phyloP scores from a whole-genome alignment of 2,329 filamentous ascomycete species.

The Cladobotryum protrusum region DNA sequence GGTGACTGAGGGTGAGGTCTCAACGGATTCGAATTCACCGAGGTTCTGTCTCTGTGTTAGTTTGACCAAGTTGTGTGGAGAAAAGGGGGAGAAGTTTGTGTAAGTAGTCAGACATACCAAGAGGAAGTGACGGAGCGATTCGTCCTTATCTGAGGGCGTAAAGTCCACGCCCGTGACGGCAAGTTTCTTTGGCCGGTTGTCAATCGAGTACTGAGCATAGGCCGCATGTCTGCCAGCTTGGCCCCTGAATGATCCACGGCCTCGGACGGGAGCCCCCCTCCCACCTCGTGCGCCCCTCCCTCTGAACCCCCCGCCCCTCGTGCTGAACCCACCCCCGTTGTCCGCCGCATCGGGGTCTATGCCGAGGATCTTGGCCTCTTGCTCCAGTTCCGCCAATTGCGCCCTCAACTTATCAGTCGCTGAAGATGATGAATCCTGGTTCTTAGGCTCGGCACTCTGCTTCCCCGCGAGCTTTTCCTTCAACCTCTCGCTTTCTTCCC shows the following conservation, averaged over 20 bases:
- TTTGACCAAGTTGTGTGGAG: not conserved
- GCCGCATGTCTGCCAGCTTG: slow-evolving; percentile 46
- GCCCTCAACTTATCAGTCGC: slow-evolving; percentile 62
- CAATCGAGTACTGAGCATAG: slow-evolving; percentile 61
- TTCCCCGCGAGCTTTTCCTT: slow-evolving; percentile 43
- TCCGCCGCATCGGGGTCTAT: slow-evolving; percentile 52
- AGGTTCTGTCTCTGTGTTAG: slow-evolving; percentile 41
- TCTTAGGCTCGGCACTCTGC: slow-evolving; percentile 19
- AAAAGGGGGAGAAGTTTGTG: not conserved
- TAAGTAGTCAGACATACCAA: slow-evolving; percentile 44
- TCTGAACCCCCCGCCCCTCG: slow-evolving; percentile 36
- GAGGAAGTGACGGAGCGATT: slow-evolving; percentile 64
- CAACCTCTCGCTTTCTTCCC: slow-evolving; percentile 60
- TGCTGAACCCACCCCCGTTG: slow-evolving; percentile 32
- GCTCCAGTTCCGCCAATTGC: slow-evolving; percentile 65
- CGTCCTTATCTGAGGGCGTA: slow-evolving; percentile 56
- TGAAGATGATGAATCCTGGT: slow-evolving; percentile 18
- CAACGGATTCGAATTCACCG: slow-evolving; percentile 56
- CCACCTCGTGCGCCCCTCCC: slow-evolving; percentile 30
- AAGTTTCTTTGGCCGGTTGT: slow-evolving; percentile 68
- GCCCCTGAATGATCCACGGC: slow-evolving; percentile 35
- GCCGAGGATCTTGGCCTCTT: slow-evolving; percentile 63
- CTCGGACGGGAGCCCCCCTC: slow-evolving; percentile 27
- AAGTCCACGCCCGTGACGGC: slow-evolving; percentile 59
- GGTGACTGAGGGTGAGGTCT: slow-evolving; percentile 40